phyloP scores from a whole-genome alignment of 2,329 filamentous ascomycete species.

The Pseudocercospora crystallina region DNA sequence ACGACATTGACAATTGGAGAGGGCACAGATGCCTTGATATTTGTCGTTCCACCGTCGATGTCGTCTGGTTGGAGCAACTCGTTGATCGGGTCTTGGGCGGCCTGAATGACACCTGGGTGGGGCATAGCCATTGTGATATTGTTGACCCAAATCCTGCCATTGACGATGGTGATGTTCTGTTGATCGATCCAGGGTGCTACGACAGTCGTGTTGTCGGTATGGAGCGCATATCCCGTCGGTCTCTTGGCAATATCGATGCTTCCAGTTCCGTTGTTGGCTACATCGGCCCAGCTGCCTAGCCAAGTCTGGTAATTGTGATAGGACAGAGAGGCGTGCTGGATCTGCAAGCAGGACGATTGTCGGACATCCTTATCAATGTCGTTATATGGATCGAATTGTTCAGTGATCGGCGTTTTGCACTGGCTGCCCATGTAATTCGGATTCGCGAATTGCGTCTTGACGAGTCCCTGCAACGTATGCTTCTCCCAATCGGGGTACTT shows the following conservation, averaged over 20 bases:
- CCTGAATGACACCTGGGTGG: conserved; percentile 66
- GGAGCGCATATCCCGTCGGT: conserved; percentile 60
- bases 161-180: conserved; percentile 50
- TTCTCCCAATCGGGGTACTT: conserved; percentile 56
- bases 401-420: conserved; percentile 63
- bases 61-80: conserved; percentile 67
- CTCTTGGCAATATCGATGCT: conserved; percentile 47
- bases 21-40: conserved; percentile 65
- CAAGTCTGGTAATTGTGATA: conserved; percentile 69
- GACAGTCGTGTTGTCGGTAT: conserved; percentile 73
- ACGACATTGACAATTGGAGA: conserved; percentile 71
- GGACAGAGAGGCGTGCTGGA: conserved; percentile 67
- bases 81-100: conserved; percentile 62
- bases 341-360: conserved; percentile 61
- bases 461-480: conserved; percentile 54
- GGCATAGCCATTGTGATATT: conserved; percentile 78
- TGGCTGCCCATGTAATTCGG: conserved; percentile 52
- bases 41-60: conserved; percentile 65
- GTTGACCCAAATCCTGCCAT: conserved; percentile 54
- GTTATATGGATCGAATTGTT: conserved; percentile 41
- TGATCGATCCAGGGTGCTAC: conserved; percentile 67
- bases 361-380: conserved; percentile 24
- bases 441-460: conserved; percentile 66
- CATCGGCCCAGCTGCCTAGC: conserved; percentile 43
- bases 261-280: conserved; percentile 50